These are phyloP conservation scores for Candida caryicola DNA, from an alignment of 805 yeast species.

Conservation along the genomic window DNA sequence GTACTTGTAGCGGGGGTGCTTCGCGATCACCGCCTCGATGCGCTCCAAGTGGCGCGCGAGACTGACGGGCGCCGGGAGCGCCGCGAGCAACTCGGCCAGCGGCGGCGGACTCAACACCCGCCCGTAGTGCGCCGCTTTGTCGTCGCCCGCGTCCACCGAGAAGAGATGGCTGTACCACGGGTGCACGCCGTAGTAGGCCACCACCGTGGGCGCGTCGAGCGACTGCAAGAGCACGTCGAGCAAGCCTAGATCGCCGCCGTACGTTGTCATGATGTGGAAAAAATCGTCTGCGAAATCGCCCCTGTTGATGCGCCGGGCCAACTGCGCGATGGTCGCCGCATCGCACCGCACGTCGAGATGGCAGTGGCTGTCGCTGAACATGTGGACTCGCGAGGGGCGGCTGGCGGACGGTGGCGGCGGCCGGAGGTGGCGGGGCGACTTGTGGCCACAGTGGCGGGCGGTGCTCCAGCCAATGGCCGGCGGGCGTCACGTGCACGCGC, in stretches of 20 bases:
- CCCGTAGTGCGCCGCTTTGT: conserved; percentile 55
- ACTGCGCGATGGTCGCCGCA: conserved; percentile 5
- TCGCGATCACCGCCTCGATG: conserved; percentile 24
- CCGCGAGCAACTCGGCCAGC: conserved; percentile 35
- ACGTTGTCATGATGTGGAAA: conserved; percentile 40
- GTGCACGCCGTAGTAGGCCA: conserved; percentile 71
- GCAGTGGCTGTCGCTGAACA: conserved; percentile 39
- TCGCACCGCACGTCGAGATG: conserved; percentile 24
- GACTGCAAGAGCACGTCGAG: conserved; percentile 18
- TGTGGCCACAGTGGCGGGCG: no score
- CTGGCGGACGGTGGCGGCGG: no score
- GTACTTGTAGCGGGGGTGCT: conserved; percentile 12
- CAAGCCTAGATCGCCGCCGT: conserved; percentile 30
- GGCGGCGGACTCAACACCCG: conserved; percentile 45
- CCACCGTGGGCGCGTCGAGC: conserved; percentile 15
- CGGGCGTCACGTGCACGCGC: no score
- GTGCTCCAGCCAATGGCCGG: no score
- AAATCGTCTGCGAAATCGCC: conserved; percentile 4
- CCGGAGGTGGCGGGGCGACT: no score
- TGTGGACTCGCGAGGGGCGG: no score
- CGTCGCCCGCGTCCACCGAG: conserved; percentile 20
- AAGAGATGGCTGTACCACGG: conserved; percentile 88
- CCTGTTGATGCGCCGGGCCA: conserved; percentile 10
- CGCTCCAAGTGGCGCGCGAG: conserved; percentile 33
- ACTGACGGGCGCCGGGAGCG: conserved; percentile 61